phyloP scores from a whole-genome alignment of 371 early-diverging fungal species.

The Phascolomyces articulosus region DNA sequence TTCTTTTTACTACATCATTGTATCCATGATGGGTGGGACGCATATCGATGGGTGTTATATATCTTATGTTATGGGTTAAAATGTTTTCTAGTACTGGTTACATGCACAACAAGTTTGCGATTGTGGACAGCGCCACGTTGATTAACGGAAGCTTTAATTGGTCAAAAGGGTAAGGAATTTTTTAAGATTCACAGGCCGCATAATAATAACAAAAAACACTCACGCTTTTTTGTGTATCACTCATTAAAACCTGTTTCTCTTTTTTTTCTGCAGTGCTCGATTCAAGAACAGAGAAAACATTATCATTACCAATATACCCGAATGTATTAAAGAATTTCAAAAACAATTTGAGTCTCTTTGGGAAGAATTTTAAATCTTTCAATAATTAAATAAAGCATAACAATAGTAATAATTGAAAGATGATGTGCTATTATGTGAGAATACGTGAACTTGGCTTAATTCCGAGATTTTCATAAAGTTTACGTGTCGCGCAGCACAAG shows the following conservation, averaged over 20 bases:
- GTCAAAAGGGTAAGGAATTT: constrained; percentile 53
- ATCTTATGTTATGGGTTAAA: too few relatives aligned
- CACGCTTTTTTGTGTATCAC: background rate
- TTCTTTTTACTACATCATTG: background rate
- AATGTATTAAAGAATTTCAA: constrained; percentile 54
- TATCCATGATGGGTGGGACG: too few relatives aligned
- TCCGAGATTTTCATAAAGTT: too few relatives aligned
- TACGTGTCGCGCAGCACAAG: background rate
- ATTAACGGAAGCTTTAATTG: constrained; percentile 66
- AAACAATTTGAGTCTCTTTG: constrained; percentile 56
- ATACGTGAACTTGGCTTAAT: background rate
- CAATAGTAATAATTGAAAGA: background rate
- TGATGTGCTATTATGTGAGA: background rate
- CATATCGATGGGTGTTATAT: too few relatives aligned
- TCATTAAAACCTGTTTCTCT: background rate
- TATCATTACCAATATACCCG: constrained; percentile 54
- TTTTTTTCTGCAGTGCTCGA: constrained; percentile 42
- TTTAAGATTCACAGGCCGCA: background rate
- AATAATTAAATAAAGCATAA: background rate
- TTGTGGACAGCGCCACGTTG: constrained; percentile 48
- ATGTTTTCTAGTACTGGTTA: constrained; percentile 41
- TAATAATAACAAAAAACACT: too few relatives aligned
- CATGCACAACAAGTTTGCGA: constrained; percentile 69
- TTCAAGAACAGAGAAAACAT: constrained; percentile 64
- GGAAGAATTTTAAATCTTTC: constrained; percentile 15